Conservation (phyloP, 805 yeast genomes). For the Metschnikowia cerradonensis region DNA sequence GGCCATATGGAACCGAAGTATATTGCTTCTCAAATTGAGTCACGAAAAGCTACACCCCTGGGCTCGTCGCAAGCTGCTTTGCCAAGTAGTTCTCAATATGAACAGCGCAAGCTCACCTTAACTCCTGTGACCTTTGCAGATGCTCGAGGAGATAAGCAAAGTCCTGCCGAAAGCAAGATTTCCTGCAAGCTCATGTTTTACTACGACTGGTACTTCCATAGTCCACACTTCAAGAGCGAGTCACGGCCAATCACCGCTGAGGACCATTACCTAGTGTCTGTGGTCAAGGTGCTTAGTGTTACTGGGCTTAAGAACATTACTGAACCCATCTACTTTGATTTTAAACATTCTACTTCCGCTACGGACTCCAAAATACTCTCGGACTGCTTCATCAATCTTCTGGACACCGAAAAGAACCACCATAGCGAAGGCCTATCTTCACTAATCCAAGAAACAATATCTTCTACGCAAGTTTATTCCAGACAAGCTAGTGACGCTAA, state of each 20-base stretch:
- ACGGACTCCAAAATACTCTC: background rate
- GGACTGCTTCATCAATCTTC: constrained; percentile 13
- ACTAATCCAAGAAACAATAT: constrained; percentile 13
- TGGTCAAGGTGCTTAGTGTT: constrained; percentile 11
- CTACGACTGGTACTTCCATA: constrained; percentile 32
- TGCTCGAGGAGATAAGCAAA: constrained; percentile 2
- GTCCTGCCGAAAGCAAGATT: constrained; percentile 15
- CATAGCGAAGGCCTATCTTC: constrained; percentile 8
- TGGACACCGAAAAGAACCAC: constrained; percentile 1
- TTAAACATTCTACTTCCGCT: constrained; percentile 8
- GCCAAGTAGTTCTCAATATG: background rate
- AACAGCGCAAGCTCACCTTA: constrained; percentile 3
- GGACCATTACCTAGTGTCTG: constrained; percentile 12
- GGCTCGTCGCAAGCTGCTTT: constrained; percentile 6
- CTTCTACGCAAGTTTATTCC: constrained; percentile 10
- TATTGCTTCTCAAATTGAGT: background rate
- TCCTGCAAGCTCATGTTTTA: constrained; percentile 28
- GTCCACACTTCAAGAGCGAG: constrained; percentile 13
- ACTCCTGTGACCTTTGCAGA: constrained; percentile 11
- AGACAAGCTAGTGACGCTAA: background rate
- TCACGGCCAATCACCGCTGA: background rate
- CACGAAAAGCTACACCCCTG: background rate
- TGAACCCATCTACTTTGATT: constrained; percentile 25
- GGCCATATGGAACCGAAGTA: constrained; percentile 32
- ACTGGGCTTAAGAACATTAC: constrained; percentile 9